Base-by-base conservation (phyloP, 257 asterid genomes). In the Penstemon davidsonii region DNA sequence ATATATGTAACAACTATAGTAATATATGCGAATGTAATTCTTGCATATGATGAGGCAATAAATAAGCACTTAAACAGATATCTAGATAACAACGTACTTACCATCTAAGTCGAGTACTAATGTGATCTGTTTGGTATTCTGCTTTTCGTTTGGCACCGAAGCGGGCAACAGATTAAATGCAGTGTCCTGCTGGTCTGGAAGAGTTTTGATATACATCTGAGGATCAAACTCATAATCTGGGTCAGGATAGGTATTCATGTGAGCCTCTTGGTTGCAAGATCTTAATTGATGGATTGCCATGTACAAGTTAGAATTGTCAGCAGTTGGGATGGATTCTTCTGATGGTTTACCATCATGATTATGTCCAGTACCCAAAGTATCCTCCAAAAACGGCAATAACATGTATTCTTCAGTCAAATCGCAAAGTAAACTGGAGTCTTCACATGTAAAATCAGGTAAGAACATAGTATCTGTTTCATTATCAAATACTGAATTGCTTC, bases 71-170 rank as follows among this genome's bases (percentile, higher is more conserved):
- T 43, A 67, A 44, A 72, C 38, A 63, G 33, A 63, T 7, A 76
- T 4, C 49, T 7, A 56, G 39, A 43, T 19, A 65, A 85, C 84
- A 42, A 42, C 42, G 52, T 37, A 74, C 88, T 81, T 79, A 90
- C 98, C 98, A 78, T 93, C 98, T 80, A 93, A 76, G 80, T 93
- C 98, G 69, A 93, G 98, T 49, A 85, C 96, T 68, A 93, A 82
- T 5, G 98, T 90, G 55, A 85, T 80, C 50, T 82, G 74, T 74
- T 80, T 87, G 67, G 70, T 55, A 62, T 70, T 77, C 79, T 70
- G 79, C 63, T 80, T 72, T 74, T 72, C 90, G 68, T 78, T 76
- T 12, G 84, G 81, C 67, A 69, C 63, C 3, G 71, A n/a, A 62
- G 77, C 56, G 4, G 95, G 76, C 78, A 64, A 77, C 69, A 71